Conservation (phyloP, 2,329 filamentous ascomycete genomes). For the Albifimbria verrucaria region DNA sequence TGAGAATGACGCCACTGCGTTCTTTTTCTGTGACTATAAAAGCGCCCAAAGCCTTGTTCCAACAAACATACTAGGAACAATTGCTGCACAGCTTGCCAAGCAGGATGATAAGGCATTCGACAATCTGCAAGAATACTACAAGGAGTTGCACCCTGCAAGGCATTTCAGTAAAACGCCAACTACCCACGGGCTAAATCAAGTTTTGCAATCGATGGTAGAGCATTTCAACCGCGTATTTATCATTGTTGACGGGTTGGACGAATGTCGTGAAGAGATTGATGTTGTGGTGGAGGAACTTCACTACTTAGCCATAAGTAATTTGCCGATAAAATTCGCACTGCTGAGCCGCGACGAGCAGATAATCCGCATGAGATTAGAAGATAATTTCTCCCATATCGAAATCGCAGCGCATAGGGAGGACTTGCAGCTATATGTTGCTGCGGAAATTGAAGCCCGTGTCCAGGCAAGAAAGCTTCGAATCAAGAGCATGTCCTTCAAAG, state of each 20-base stretch:
- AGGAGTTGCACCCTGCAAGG: neutral
- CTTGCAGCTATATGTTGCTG: constrained; percentile 8
- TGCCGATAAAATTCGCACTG: neutral
- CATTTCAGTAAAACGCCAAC: neutral
- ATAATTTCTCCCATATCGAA: neutral
- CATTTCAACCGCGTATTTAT: constrained; percentile 1
- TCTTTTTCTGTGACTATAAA: constrained; percentile 13
- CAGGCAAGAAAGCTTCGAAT: neutral
- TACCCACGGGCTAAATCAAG: neutral
- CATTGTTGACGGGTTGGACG: constrained; percentile 7
- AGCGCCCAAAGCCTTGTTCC: neutral
- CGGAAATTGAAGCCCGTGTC: constrained; percentile 9
- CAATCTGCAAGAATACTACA: neutral
- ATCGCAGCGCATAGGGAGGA: constrained; percentile 9
- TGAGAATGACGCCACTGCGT: neutral
- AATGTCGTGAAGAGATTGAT: constrained; percentile 2
- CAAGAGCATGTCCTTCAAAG: neutral
- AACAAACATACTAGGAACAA: neutral
- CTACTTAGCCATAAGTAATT: neutral
- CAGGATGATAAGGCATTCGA: constrained; percentile 5
- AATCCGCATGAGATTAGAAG: neutral
- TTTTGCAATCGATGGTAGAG: neutral
- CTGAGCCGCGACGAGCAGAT: constrained; percentile 9
- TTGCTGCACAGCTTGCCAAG: constrained; percentile 8
- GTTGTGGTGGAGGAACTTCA: constrained; percentile 3